Evolutionary conservation across 1,139 yeast species (phyloP).

Genomic region (Taphrina sp.): DNA sequence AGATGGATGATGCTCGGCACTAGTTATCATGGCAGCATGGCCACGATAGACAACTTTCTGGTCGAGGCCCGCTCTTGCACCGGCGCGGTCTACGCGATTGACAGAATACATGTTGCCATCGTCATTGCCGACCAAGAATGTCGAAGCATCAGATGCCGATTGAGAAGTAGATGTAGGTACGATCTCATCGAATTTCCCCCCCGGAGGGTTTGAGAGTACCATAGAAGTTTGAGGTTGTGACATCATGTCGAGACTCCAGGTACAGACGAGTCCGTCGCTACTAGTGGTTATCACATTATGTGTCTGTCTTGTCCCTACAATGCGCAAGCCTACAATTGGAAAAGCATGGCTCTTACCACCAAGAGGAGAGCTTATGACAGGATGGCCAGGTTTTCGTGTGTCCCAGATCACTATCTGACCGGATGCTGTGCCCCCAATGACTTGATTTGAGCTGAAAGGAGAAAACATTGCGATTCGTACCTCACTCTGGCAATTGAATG

Average conservation of each 20-base stretch:
- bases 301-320: slow-evolving; percentile 45
- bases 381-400: slow-evolving; percentile 43
- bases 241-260: slow-evolving; percentile 52
- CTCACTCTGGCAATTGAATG: slow-evolving; percentile 52
- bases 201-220: slow-evolving; percentile 39
- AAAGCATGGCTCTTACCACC: slow-evolving; percentile 47
- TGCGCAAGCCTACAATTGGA: slow-evolving; percentile 48
- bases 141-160: slow-evolving; percentile 44
- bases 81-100: slow-evolving; percentile 45
- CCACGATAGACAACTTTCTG: slow-evolving; percentile 41
- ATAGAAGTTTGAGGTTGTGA: slow-evolving; percentile 45
- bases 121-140: slow-evolving; percentile 51
- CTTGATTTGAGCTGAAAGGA: slow-evolving; percentile 44
- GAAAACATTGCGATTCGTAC: slow-evolving; percentile 49
- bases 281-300: slow-evolving; percentile 47
- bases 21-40: slow-evolving; percentile 47
- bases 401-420: slow-evolving; percentile 55
- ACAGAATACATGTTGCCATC: slow-evolving; percentile 53
- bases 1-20: slow-evolving; percentile 44
- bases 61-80: slow-evolving; percentile 45
- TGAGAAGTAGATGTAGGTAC: slow-evolving; percentile 41
- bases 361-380: slow-evolving; percentile 44
- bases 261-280: slow-evolving; percentile 52
- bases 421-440: slow-evolving; percentile 52
- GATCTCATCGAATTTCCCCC: slow-evolving; percentile 33